These are phyloP conservation scores for Globisporangium spinosum DNA, from an alignment of 352 stramenopile species.

Conservation along the genomic window DNA sequence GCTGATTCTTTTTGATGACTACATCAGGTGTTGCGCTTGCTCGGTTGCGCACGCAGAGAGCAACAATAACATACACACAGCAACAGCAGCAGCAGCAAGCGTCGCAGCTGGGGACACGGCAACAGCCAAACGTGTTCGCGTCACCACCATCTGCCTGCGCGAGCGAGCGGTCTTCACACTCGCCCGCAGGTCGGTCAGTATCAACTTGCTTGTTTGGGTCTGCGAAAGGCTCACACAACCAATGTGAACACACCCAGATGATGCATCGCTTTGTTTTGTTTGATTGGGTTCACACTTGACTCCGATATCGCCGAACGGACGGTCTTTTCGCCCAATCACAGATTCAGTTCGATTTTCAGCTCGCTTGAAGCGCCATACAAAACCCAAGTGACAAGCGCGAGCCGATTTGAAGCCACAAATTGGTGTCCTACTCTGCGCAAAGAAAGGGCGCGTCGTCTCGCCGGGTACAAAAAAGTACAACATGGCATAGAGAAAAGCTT, in stretches of 20 bases:
- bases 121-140: neutral
- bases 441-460: neutral
- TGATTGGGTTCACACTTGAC: constrained; percentile 3
- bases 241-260: neutral
- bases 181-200: neutral
- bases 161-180: neutral
- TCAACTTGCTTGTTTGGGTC: neutral
- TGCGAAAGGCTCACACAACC: neutral
- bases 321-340: constrained; percentile 5
- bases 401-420: constrained; percentile 12
- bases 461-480: constrained; percentile 3
- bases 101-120: neutral
- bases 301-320: constrained; percentile 6
- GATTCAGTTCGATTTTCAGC: constrained; percentile 1
- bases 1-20: neutral
- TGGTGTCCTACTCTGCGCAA: neutral
- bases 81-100: neutral
- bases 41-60: constrained; percentile 1
- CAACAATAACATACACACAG: neutral
- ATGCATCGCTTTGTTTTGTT: neutral
- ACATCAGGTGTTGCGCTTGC: neutral
- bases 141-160: neutral
- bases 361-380: neutral
- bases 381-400: neutral
- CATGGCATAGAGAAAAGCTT: constrained; percentile 6